Base-by-base conservation (phyloP, 1,284 basidiomycete species). In the Schizopora paradoxa region DNA sequence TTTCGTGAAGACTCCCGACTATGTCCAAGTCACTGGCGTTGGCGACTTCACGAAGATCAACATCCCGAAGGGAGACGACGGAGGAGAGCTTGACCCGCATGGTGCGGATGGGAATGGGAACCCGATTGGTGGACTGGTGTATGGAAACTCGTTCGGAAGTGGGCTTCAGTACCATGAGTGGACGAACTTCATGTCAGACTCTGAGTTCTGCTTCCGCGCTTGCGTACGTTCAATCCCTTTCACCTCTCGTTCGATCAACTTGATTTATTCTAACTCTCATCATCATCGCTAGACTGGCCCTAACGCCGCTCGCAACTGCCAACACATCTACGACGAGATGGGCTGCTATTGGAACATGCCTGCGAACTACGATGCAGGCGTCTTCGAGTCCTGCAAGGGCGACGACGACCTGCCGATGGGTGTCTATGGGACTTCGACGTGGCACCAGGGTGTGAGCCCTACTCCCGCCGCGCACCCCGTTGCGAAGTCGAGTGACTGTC, bases 201-300 rank as follows among this genome's bases (percentile, higher is more conserved):
- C 48, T 23, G 66, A 76, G 53, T 85, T 82, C 63, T 84, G 79
- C 65, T 71, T 83, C 66, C 70, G 79, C 45, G 79, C 78, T 23
- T 83, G 81, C 58, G 62, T 68, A 33, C 11, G 48, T 51, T n/a
- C n/a, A n/a, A n/a, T 14, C 29, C 26, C 26, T 46, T 19, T 38
- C 22, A 14, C 43, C 14, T 41, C n/a, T 29, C 38, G 6, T 32
- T 41, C 10, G 19, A 10, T 26, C 2, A 1, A 31, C 39, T 41
- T 13, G 2, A n/a, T n/a, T n/a, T n/a, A n/a, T n/a, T n/a, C n/a
- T 41, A 41, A 31, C 1, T 2, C 2, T 41, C 13, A 1, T 31
- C 13, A 10, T 31, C 10, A 23, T 11, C 31, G 19, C 10, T 34
- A 51, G 47, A 51, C 51, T 43, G 79, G 77, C 23, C 66, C 69